Evolutionary conservation across 1,139 yeast species (phyloP).

Genomic region (Sugiyamaella japonica): DNA sequence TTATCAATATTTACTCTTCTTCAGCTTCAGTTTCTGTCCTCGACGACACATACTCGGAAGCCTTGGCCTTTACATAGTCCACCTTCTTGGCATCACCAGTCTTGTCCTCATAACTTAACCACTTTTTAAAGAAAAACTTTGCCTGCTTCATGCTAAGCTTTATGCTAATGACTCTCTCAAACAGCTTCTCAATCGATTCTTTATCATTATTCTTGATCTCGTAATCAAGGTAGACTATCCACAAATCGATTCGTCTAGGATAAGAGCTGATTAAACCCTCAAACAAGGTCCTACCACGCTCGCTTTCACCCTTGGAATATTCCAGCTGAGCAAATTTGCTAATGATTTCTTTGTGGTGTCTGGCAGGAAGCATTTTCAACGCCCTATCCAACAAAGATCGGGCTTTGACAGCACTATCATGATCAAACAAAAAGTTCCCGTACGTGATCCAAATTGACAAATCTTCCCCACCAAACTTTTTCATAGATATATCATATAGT

Average conservation of each 20-base stretch:
- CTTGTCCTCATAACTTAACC: constrained; percentile 79
- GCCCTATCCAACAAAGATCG: constrained; percentile 73
- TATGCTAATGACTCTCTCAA: constrained; percentile 68
- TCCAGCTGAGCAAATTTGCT: constrained; percentile 89
- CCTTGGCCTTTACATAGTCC: constrained; percentile 88
- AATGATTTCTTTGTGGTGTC: constrained; percentile 73
- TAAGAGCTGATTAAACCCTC: constrained; percentile 90
- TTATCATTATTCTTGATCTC: constrained; percentile 70
- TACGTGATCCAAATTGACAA: constrained; percentile 73
- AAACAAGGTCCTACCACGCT: constrained; percentile 90
- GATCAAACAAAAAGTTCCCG: constrained; percentile 71
- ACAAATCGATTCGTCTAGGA: constrained; percentile 87
- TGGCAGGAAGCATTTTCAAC: constrained; percentile 64
- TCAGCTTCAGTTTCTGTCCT: constrained; percentile 19
- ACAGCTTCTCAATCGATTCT: constrained; percentile 68
- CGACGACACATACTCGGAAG: constrained; percentile 66
- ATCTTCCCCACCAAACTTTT: constrained; percentile 71
- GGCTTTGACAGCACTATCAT: constrained; percentile 53
- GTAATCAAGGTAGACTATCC: constrained; percentile 94
- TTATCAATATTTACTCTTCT: background rate
- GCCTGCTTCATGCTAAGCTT: constrained; percentile 89
- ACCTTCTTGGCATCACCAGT: constrained; percentile 66
- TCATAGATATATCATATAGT: constrained; percentile 64
- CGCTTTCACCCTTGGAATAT: constrained; percentile 81
- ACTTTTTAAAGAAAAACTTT: constrained; percentile 89